Percentiles rank a stretch among this genome's conserved stretches.
Conservation (phyloP, 2,329 filamentous ascomycete genomes). For the Clarireedia monteithiana region DNA sequence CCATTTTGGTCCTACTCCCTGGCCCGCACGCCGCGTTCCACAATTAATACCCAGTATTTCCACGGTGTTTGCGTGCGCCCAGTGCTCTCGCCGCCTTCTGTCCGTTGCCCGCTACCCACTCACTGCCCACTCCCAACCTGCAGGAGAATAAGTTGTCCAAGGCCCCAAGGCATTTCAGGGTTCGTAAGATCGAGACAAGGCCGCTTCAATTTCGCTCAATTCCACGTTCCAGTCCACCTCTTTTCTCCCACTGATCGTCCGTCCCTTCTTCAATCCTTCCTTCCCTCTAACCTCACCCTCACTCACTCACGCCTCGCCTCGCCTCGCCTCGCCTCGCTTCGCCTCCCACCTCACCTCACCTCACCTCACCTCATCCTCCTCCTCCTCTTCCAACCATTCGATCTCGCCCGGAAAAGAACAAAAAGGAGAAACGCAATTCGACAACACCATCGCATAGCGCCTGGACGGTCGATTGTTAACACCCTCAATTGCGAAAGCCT, state of each 20-base stretch:
- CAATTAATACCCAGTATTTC: neutral
- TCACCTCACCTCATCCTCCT: neutral
- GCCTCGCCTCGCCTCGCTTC: neutral
- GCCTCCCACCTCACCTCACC: neutral
- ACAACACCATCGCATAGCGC: neutral
- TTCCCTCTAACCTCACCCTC: neutral
- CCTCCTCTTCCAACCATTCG: conserved; percentile 4
- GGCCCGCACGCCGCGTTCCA: neutral
- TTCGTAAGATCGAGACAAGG: neutral
- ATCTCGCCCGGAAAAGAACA: conserved; percentile 2
- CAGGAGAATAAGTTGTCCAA: neutral
- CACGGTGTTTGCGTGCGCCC: neutral
- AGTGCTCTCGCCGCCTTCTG: neutral
- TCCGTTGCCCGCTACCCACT: neutral
- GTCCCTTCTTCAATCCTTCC: neutral
- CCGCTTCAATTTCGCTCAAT: neutral
- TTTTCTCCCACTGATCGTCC: neutral
- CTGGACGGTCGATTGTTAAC: conserved; percentile 9
- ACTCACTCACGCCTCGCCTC: neutral
- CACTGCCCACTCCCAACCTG: neutral
- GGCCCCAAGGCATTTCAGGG: conserved; percentile 3
- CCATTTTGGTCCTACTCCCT: neutral
- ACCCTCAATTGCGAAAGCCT: conserved; percentile 19
- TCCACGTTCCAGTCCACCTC: too few species aligned
- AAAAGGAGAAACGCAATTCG: neutral